Conservation (phyloP, 2,329 filamentous ascomycete species). For the Aspergillus uvarum region DNA sequence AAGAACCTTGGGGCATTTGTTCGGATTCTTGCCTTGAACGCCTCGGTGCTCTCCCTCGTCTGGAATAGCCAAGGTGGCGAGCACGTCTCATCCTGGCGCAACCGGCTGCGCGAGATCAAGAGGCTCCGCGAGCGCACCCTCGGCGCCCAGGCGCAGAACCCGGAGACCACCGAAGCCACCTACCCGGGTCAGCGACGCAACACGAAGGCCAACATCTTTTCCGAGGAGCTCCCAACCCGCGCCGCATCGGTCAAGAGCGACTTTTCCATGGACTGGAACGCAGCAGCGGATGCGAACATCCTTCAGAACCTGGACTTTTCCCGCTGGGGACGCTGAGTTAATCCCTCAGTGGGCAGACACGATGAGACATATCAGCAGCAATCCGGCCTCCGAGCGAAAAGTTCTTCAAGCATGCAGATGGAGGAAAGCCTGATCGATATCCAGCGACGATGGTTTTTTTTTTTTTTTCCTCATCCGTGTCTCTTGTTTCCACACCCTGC, state of each 20-base stretch:
- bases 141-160: slow-evolving; percentile 27
- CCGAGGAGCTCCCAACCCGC: slow-evolving; percentile 37
- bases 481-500: slow-evolving; percentile 2
- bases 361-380: not conserved
- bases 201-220: slow-evolving; percentile 40
- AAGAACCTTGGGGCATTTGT: slow-evolving; percentile 82
- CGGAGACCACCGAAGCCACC: slow-evolving; percentile 33
- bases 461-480: not conserved
- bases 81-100: slow-evolving; percentile 85
- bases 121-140: slow-evolving; percentile 65
- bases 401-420: not conserved
- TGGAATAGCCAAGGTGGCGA: slow-evolving; percentile 75
- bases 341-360: too few species aligned
- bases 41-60: slow-evolving; percentile 89
- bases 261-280: slow-evolving; percentile 39
- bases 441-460: not conserved
- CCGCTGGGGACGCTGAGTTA: slow-evolving; percentile 40
- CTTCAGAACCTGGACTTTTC: slow-evolving; percentile 45
- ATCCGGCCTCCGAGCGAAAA: not conserved
- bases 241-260: slow-evolving; percentile 33
- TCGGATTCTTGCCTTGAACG: slow-evolving; percentile 84
- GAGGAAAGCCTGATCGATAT: not conserved
- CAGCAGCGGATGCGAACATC: slow-evolving; percentile 38
- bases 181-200: slow-evolving; percentile 36
- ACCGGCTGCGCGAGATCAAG: slow-evolving; percentile 80